Evolutionary conservation across 768 basidiomycete genomes (phyloP).

Genomic region (Lactifluus subvellereus): DNA sequence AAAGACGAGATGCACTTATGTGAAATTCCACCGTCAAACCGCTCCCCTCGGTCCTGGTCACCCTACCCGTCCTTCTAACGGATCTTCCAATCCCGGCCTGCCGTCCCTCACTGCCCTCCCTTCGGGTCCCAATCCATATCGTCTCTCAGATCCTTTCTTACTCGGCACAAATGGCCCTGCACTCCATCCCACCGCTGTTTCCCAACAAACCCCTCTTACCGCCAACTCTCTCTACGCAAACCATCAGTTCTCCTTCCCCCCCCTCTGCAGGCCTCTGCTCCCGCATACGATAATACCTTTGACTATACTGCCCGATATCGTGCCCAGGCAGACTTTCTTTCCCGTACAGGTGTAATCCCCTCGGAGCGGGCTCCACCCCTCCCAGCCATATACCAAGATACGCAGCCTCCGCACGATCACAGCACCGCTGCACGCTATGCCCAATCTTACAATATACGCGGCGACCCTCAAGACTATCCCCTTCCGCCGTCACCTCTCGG

Average conservation of each 20-base stretch:
- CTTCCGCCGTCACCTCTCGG: conserved; percentile 14
- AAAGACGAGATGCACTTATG: conserved; percentile 69
- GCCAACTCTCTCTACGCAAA: conserved; percentile 10
- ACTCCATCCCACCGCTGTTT: conserved; percentile 6
- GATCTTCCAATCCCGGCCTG: conserved; percentile 7
- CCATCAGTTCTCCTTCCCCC: conserved; percentile 22
- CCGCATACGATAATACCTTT: conserved; percentile 20
- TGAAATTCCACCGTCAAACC: conserved; percentile 79
- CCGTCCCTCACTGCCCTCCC: conserved; percentile 13
- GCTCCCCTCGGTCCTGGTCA: conserved; percentile 75
- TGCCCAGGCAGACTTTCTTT: conserved; percentile 40
- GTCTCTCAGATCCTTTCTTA: conserved; percentile 23
- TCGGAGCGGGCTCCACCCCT: conserved; percentile 14
- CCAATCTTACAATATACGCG: conserved; percentile 9
- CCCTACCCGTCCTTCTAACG: conserved; percentile 27
- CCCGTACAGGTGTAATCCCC: conserved; percentile 32
- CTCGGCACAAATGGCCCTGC: neutral
- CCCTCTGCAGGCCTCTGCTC: neutral
- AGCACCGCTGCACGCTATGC: conserved; percentile 7
- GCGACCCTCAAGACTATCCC: conserved; percentile 16
- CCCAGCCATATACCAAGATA: conserved; percentile 21
- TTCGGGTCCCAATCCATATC: conserved; percentile 9
- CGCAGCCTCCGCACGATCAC: conserved; percentile 17
- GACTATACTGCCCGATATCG: conserved; percentile 47
- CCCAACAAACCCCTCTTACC: neutral